phyloP scores from a whole-genome alignment of 768 basidiomycete genomes.

The Russula dissimulans region DNA sequence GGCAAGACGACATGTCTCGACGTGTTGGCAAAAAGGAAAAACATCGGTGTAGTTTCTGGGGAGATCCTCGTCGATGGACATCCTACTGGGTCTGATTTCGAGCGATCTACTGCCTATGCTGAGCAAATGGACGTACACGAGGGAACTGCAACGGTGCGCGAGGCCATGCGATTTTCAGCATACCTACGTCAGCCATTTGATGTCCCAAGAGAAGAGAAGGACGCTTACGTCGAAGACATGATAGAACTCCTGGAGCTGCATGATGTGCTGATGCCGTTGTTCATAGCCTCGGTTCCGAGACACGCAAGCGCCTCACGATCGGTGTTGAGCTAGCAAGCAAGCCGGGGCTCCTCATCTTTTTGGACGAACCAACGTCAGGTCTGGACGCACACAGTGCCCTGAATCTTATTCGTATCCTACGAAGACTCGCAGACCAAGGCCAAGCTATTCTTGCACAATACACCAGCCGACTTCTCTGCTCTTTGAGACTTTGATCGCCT shows the following conservation, averaged over 20 bases:
- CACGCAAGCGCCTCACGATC: constrained; percentile 81
- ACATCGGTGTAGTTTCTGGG: constrained; percentile 56
- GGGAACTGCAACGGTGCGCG: constrained; percentile 72
- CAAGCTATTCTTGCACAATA: constrained; percentile 85
- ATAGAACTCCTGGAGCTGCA: constrained; percentile 80
- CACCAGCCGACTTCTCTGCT: constrained; percentile 81
- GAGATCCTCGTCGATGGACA: constrained; percentile 59
- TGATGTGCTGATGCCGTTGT: constrained; percentile 79
- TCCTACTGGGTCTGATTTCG: constrained; percentile 46
- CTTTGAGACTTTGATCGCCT: constrained; percentile 78
- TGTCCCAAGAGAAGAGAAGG: constrained; percentile 63
- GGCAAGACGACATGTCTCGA: constrained; percentile 67
- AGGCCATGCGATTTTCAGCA: constrained; percentile 79
- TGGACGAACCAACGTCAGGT: constrained; percentile 48
- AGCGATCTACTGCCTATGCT: constrained; percentile 20
- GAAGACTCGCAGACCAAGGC: constrained; percentile 76
- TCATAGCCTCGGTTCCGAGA: constrained; percentile 54
- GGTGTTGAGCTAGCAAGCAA: constrained; percentile 89
- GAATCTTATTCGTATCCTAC: constrained; percentile 73
- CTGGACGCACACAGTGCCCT: constrained; percentile 63
- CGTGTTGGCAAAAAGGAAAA: constrained; percentile 65
- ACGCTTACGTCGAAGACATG: constrained; percentile 72
- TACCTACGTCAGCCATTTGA: constrained; percentile 69
- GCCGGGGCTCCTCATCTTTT: constrained; percentile 65
- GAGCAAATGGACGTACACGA: constrained; percentile 84